These are phyloP conservation scores for Ceratocystis huliohia DNA, from an alignment of 2,329 filamentous ascomycete species.

Conservation along the genomic window DNA sequence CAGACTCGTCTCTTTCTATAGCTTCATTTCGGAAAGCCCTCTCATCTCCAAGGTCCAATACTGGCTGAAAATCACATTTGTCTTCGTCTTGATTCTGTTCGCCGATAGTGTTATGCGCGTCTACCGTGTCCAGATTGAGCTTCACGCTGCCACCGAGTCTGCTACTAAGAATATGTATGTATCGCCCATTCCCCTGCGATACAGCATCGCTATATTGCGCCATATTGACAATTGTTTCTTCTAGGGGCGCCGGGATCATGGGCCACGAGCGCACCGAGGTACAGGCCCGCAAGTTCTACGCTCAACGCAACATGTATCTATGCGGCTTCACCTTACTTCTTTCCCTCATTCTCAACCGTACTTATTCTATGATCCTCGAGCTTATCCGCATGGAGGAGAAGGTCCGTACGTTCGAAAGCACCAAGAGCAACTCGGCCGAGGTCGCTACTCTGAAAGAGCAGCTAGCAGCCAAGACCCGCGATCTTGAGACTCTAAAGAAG, in stretches of 20 bases:
- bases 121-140: slow-evolving; percentile 88
- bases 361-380: slow-evolving; percentile 94
- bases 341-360: slow-evolving; percentile 96
- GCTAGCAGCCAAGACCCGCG: slow-evolving; percentile 65
- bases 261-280: slow-evolving; percentile 95
- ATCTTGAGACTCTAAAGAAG: slow-evolving; percentile 82
- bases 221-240: neutral
- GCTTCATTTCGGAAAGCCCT: slow-evolving; percentile 85
- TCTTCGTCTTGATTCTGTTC: slow-evolving; percentile 97
- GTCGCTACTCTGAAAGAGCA: slow-evolving; percentile 57
- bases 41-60: slow-evolving; percentile 87
- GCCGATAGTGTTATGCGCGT: slow-evolving; percentile 92
- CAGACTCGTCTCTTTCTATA: slow-evolving; percentile 26
- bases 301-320: slow-evolving; percentile 99
- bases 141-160: slow-evolving; percentile 56
- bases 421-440: slow-evolving; percentile 53
- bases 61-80: slow-evolving; percentile 96
- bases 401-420: slow-evolving; percentile 63
- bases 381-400: slow-evolving; percentile 84
- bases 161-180: slow-evolving; percentile 35
- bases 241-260: slow-evolving; percentile 50
- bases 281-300: slow-evolving; percentile 99
- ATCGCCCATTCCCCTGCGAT: neutral
- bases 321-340: slow-evolving; percentile 99
- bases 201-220: slow-evolving; percentile 12